phyloP scores from a whole-genome alignment of 768 basidiomycete species.

The Cyathus striatus region DNA sequence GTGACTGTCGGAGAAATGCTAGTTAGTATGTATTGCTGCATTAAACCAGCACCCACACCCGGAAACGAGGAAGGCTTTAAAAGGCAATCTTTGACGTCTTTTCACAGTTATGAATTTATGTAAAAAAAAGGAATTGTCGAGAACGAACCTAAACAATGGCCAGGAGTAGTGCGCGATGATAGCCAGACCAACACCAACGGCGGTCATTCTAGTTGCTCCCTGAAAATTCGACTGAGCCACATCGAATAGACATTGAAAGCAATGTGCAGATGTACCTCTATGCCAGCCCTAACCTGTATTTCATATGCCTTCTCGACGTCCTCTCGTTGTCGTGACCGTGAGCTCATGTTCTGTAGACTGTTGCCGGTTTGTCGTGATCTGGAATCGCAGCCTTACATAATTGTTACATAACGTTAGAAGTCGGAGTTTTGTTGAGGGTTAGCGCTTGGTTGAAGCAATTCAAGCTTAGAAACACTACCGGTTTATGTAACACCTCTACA shows the following conservation, averaged over 20 bases:
- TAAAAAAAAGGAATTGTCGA: slow-evolving; percentile 1
- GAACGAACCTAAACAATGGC: slow-evolving; percentile 61
- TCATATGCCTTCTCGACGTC: slow-evolving; percentile 55
- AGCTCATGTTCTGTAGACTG: slow-evolving; percentile 15
- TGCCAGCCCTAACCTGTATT: slow-evolving; percentile 54
- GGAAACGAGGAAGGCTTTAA: slow-evolving; percentile 77
- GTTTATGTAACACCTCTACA: too few relatives aligned
- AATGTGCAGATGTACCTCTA: slow-evolving; percentile 41
- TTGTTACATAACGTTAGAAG: too few relatives aligned
- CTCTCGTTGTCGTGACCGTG: slow-evolving; percentile 41
- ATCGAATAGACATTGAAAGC: neutral
- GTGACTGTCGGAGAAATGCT: slow-evolving; percentile 30
- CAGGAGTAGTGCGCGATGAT: slow-evolving; percentile 65
- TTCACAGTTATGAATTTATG: neutral
- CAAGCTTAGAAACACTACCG: too few relatives aligned
- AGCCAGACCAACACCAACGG: slow-evolving; percentile 54
- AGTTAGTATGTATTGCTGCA: neutral
- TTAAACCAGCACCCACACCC: slow-evolving; percentile 43
- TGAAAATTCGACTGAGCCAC: slow-evolving; percentile 17
- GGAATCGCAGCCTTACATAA: too few relatives aligned
- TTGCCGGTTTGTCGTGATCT: too few relatives aligned
- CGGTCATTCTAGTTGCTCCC: slow-evolving; percentile 50
- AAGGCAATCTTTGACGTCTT: slow-evolving; percentile 75
- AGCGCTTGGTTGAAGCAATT: too few relatives aligned
- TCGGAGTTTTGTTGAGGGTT: too few relatives aligned